Conservation (phyloP, 352 stramenopile genomes). For the Phytophthora cactorum region DNA sequence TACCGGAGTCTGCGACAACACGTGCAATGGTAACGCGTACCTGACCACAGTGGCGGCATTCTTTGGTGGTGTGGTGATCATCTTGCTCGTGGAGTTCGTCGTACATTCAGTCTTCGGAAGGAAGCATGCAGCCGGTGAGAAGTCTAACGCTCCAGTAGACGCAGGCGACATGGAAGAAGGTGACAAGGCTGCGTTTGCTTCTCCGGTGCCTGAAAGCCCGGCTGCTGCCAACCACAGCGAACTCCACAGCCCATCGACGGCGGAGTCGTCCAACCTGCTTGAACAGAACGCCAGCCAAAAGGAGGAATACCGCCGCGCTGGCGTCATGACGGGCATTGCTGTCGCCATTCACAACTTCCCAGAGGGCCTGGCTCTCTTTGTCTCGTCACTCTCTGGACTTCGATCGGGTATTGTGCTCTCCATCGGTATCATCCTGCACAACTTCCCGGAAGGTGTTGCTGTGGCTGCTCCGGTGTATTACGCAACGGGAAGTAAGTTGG, state of each 20-base stretch:
- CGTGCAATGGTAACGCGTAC: slow-evolving; percentile 62
- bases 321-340: slow-evolving; percentile 93
- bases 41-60: slow-evolving; percentile 50
- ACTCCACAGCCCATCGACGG: slow-evolving; percentile 21
- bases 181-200: slow-evolving; percentile 23
- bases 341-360: slow-evolving; percentile 98
- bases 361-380: slow-evolving; percentile 96
- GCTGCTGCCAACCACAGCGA: slow-evolving; percentile 5
- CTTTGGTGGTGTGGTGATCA: slow-evolving; percentile 63
- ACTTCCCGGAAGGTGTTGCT: slow-evolving; percentile 96
- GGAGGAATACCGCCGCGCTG: slow-evolving; percentile 77
- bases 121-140: slow-evolving; percentile 26
- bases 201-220: slow-evolving; percentile 14
- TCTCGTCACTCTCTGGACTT: slow-evolving; percentile 91
- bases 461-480: slow-evolving; percentile 97
- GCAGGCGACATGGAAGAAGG: slow-evolving; percentile 17
- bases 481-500: slow-evolving; percentile 91
- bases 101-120: slow-evolving; percentile 50
- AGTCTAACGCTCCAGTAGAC: slow-evolving; percentile 10
- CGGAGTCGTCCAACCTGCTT: slow-evolving; percentile 30
- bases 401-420: slow-evolving; percentile 91
- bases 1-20: slow-evolving; percentile 62
- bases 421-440: slow-evolving; percentile 97
- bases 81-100: slow-evolving; percentile 63
- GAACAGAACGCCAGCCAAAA: slow-evolving; percentile 32